Evolutionary conservation across 225 moss, liverwort and hornwort genomes (phyloP).

Genomic region (Pseudoscleropodium purum): DNA sequence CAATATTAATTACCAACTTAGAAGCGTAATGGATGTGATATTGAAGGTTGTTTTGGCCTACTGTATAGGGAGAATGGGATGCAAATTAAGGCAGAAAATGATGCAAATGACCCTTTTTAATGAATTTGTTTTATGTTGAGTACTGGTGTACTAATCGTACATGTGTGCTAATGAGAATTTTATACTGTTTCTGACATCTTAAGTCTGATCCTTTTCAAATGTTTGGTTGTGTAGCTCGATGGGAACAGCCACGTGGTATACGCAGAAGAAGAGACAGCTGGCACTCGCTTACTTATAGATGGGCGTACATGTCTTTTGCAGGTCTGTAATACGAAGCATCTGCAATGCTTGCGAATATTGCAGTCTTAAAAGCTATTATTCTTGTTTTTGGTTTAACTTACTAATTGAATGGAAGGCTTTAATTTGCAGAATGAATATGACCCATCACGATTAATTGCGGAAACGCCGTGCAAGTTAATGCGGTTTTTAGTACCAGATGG

Average conservation of each 20-base stretch:
- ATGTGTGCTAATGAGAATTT: background rate
- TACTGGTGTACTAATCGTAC: too few species aligned
- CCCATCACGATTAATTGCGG: slow-evolving; percentile 81
- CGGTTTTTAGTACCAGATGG: slow-evolving; percentile 73
- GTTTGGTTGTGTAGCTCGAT: slow-evolving; percentile 54
- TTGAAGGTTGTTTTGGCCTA: background rate
- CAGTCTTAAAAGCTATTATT: background rate
- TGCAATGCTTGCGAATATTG: background rate
- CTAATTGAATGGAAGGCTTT: background rate
- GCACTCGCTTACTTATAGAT: slow-evolving; percentile 89
- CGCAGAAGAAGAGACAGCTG: slow-evolving; percentile 90
- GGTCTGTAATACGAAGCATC: slow-evolving; percentile 15
- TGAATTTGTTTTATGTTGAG: background rate
- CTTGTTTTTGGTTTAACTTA: background rate
- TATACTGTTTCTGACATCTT: background rate
- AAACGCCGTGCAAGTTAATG: slow-evolving; percentile 93
- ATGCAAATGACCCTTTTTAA: background rate
- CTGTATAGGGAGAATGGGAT: background rate
- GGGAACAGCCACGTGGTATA: slow-evolving; percentile 92
- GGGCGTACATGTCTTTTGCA: slow-evolving; percentile 92
- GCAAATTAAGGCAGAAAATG: background rate
- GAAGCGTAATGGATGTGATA: background rate
- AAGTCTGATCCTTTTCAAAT: background rate
- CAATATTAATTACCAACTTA: background rate
- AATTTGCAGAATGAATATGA: slow-evolving; percentile 84